Percentiles rank a stretch among this genome's conserved stretches.
Evolutionary conservation across 1,284 basidiomycete species (phyloP).

Genomic region (Heterobasidion parviporum): DNA sequence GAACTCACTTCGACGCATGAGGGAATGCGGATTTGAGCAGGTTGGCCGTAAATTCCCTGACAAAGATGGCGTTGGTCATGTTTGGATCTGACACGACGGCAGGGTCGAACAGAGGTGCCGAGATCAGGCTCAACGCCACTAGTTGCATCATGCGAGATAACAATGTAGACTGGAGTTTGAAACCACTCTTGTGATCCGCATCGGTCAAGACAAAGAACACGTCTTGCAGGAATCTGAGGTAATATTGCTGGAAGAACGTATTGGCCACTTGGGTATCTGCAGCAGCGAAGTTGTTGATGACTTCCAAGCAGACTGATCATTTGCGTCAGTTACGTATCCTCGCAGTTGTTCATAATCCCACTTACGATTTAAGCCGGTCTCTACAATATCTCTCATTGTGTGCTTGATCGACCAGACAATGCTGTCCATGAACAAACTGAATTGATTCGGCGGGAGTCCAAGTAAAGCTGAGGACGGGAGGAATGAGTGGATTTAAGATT

Average conservation of each 20-base stretch:
- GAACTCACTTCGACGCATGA: slow-evolving; percentile 74
- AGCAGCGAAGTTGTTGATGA: slow-evolving; percentile 91
- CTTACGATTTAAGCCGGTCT: slow-evolving; percentile 85
- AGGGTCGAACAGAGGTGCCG: slow-evolving; percentile 83
- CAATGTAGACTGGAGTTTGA: slow-evolving; percentile 86
- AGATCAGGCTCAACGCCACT: slow-evolving; percentile 78
- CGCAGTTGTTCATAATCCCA: slow-evolving; percentile 9
- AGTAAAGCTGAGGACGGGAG: slow-evolving; percentile 56
- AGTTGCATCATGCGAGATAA: slow-evolving; percentile 93
- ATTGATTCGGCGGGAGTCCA: slow-evolving; percentile 83
- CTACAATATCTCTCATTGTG: slow-evolving; percentile 98
- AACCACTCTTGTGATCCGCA: slow-evolving; percentile 97
- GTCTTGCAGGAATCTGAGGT: slow-evolving; percentile 90
- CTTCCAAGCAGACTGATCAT: slow-evolving; percentile 78
- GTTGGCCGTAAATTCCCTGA: slow-evolving; percentile 86
- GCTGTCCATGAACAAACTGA: slow-evolving; percentile 98
- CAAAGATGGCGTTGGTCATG: slow-evolving; percentile 77
- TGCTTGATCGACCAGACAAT: slow-evolving; percentile 99
- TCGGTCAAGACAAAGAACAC: slow-evolving; percentile 98
- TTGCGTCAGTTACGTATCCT: neutral
- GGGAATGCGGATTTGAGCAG: slow-evolving; percentile 85
- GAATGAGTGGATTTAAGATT: neutral
- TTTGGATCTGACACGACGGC: slow-evolving; percentile 64
- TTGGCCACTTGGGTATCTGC: slow-evolving; percentile 71
- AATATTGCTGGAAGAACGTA: slow-evolving; percentile 87